Conservation (phyloP, 1,284 basidiomycete species). For the Ustilago lituana region DNA sequence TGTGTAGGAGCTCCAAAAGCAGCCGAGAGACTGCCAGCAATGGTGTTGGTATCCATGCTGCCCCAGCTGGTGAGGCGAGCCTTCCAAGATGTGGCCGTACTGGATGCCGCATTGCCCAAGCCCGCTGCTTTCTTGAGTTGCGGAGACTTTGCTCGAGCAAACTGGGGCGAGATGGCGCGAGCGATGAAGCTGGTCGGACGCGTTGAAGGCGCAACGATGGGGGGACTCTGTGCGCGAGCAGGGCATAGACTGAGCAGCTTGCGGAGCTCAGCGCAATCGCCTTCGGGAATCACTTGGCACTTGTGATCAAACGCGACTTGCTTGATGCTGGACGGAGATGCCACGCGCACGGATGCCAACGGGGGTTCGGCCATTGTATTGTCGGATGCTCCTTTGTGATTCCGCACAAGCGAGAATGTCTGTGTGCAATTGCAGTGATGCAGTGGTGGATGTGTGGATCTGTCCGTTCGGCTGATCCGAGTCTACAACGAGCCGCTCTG, state of each 20-base stretch:
- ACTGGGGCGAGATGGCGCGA: constrained; percentile 34
- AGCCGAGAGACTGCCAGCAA: constrained; percentile 12
- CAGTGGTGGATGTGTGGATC: too few species aligned
- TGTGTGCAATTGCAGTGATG: too few species aligned
- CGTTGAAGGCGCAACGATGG: constrained; percentile 12
- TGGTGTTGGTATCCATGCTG: constrained; percentile 6
- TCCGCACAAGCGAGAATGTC: too few species aligned
- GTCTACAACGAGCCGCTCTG: too few species aligned
- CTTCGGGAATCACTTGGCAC: constrained; percentile 45
- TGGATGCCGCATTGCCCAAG: constrained; percentile 7
- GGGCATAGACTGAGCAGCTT: constrained; percentile 38
- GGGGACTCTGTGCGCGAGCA: constrained; percentile 29
- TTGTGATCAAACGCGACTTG: constrained; percentile 39
- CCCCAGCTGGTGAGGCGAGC: constrained; percentile 33
- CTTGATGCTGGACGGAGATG: constrained; percentile 19
- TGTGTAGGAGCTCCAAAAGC: background rate
- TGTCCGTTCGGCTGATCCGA: too few species aligned
- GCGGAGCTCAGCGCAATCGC: constrained; percentile 35
- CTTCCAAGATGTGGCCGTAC: constrained; percentile 21
- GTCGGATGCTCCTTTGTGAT: too few species aligned
- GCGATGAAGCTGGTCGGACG: constrained; percentile 16
- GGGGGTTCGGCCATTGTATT: constrained; percentile 14
- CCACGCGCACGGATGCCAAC: background rate
- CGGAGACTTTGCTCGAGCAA: constrained; percentile 26
- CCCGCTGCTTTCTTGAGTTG: constrained; percentile 4